Base-by-base conservation (phyloP, 2,329 filamentous ascomycete species). In the Xylariaceae sp. region DNA sequence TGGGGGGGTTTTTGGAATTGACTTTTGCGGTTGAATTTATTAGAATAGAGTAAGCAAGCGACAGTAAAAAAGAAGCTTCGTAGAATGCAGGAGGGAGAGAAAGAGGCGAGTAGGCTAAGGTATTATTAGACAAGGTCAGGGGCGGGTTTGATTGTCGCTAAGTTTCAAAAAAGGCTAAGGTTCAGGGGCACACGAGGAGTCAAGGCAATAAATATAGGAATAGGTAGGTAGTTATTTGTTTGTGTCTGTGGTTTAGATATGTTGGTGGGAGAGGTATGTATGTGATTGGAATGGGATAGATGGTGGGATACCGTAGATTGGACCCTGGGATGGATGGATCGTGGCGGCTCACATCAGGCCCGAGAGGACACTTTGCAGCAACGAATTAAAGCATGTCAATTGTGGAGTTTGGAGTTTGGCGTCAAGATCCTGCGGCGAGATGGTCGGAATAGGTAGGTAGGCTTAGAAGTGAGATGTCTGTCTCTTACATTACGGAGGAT, bases 301-400 rank as follows among this genome's bases (percentile, higher is more conserved):
- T 40, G n/a, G 11, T 5, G 29, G 43, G 29, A 32, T 9, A 31
- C 19, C 19, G 19, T 19, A 19, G 6, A 12, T n/a, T 45, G 29
- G 19, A 27, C 43, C 29, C 43, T 27, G 19, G 19, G 19, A 19
- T 27, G 40, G 4, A 8, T 42, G n/a, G 40, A 29, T 27, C 34
- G 50, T 12, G 26, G n/a, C 31, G 31, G 40, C 37, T 50, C n/a
- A 35, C 47, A 31, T 45, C 9, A 27, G 48, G 29, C 35, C 40
- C 56, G 47, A 64, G 56, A 67, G 65, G 65, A 67, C 65, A 67
- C 60, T 67, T 67, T 66, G 65, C 65, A 64, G 60, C 60, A 56
- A 57, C 48, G 35, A 44, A 51, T 41, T 40, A 41, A 56, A 51
- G 48, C 50, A 50, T 31, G 43, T 26, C 47, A 50, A 49, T 51